These are phyloP conservation scores for Aspergillus asperescens DNA, from an alignment of 495 filamentous ascomycete species.

Conservation along the genomic window DNA sequence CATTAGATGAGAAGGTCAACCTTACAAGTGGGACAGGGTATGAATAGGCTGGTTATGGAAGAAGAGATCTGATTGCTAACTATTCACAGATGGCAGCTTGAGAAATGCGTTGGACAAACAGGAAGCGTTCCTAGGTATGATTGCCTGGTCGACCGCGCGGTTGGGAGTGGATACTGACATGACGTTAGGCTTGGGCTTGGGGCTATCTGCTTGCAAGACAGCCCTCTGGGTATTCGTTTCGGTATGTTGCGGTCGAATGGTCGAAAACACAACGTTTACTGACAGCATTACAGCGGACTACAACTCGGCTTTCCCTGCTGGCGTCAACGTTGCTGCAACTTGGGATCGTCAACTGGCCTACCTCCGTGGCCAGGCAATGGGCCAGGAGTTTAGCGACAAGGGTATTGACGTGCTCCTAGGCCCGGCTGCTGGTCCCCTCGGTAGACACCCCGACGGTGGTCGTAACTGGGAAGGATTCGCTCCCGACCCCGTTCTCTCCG, in stretches of 20 bases:
- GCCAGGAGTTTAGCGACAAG: slow-evolving; percentile 71
- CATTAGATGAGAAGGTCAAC: slow-evolving; percentile 87
- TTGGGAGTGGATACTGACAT: neutral
- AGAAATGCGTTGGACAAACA: slow-evolving; percentile 73
- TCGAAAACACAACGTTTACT: no score
- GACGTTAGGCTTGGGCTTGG: slow-evolving; percentile 66
- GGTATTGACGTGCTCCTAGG: slow-evolving; percentile 83
- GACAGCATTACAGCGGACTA: slow-evolving; percentile 55
- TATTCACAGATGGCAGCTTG: slow-evolving; percentile 59
- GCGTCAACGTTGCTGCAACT: slow-evolving; percentile 76
- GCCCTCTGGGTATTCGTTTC: slow-evolving; percentile 75
- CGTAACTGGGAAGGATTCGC: slow-evolving; percentile 77
- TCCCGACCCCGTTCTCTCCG: slow-evolving; percentile 72
- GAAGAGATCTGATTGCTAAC: neutral
- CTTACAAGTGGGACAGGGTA: slow-evolving; percentile 81
- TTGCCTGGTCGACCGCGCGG: no score
- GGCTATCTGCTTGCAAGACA: slow-evolving; percentile 83
- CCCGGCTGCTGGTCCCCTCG: slow-evolving; percentile 83
- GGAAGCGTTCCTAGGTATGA: slow-evolving; percentile 39
- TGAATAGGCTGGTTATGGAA: neutral
- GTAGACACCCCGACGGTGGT: slow-evolving; percentile 69
- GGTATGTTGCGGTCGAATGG: no score
- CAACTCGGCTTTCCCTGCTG: slow-evolving; percentile 74
- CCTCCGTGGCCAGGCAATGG: slow-evolving; percentile 72
- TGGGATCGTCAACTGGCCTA: slow-evolving; percentile 72